These are phyloP conservation scores for Globisporangium abappressorium DNA, from an alignment of 352 stramenopile species.

Conservation along the genomic window DNA sequence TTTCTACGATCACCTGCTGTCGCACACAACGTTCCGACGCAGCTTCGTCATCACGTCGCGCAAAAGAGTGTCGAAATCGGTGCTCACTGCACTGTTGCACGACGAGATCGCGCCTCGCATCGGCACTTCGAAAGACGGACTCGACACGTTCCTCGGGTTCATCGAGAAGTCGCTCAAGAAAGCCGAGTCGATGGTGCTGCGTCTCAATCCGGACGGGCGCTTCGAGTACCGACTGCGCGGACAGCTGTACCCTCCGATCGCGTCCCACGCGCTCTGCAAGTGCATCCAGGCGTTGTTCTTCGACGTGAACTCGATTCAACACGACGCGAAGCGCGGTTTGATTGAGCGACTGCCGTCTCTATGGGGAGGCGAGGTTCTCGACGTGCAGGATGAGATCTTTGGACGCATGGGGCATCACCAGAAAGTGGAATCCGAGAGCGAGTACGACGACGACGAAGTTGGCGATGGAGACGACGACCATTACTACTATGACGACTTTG, in stretches of 20 bases:
- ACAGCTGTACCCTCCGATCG: slow-evolving; percentile 67
- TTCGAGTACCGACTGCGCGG: slow-evolving; percentile 73
- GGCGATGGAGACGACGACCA: slow-evolving; percentile 28
- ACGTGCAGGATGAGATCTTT: slow-evolving; percentile 65
- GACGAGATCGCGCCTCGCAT: slow-evolving; percentile 74
- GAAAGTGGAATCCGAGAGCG: slow-evolving; percentile 39
- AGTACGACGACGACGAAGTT: slow-evolving; percentile 42
- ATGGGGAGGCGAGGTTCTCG: slow-evolving; percentile 60
- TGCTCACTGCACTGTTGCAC: slow-evolving; percentile 58
- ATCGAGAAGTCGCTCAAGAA: slow-evolving; percentile 84
- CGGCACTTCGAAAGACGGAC: slow-evolving; percentile 41
- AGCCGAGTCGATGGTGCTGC: slow-evolving; percentile 75
- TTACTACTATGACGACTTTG: slow-evolving; percentile 21
- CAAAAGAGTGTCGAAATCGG: slow-evolving; percentile 78
- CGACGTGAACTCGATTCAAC: slow-evolving; percentile 78
- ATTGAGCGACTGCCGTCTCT: slow-evolving; percentile 72
- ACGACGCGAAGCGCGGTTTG: slow-evolving; percentile 70
- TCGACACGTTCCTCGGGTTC: slow-evolving; percentile 66
- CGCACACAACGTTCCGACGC: slow-evolving; percentile 58
- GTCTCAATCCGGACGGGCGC: slow-evolving; percentile 53
- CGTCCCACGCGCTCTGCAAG: slow-evolving; percentile 61
- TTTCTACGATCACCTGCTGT: slow-evolving; percentile 70
- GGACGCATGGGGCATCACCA: slow-evolving; percentile 33
- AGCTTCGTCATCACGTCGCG: slow-evolving; percentile 74
- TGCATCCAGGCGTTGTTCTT: slow-evolving; percentile 76